phyloP scores from a whole-genome alignment of 1,284 basidiomycete species.

The Amylostereum chailletii region DNA sequence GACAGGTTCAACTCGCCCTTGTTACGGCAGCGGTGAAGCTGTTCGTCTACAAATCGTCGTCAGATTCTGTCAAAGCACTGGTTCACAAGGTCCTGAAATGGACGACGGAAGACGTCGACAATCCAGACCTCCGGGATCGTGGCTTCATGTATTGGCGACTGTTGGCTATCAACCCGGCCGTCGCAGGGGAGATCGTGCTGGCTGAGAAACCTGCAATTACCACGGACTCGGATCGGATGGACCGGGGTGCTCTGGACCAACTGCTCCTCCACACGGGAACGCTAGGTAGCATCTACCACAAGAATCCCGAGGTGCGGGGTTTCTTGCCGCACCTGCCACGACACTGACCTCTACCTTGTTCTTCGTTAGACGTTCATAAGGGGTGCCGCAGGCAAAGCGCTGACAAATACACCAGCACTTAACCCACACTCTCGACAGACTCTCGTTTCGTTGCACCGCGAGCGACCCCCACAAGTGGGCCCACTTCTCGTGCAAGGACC shows the following conservation, averaged over 20 bases:
- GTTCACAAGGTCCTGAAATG: slow-evolving; percentile 96
- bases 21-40: slow-evolving; percentile 95
- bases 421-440: slow-evolving; percentile 66
- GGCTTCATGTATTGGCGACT: slow-evolving; percentile 99
- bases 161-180: slow-evolving; percentile 86
- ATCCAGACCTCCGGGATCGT: slow-evolving; percentile 92
- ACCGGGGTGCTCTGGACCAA: slow-evolving; percentile 89
- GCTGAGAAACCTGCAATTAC: slow-evolving; percentile 93
- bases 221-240: slow-evolving; percentile 97
- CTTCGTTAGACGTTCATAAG: slow-evolving; percentile 70
- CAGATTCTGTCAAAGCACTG: slow-evolving; percentile 81
- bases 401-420: slow-evolving; percentile 70
- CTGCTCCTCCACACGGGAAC: slow-evolving; percentile 75
- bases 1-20: slow-evolving; percentile 89
- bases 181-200: slow-evolving; percentile 88
- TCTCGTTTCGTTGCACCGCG: slow-evolving; percentile 52
- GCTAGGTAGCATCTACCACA: slow-evolving; percentile 82
- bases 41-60: slow-evolving; percentile 86
- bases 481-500: slow-evolving; percentile 50
- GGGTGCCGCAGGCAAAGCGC: slow-evolving; percentile 63
- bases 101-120: slow-evolving; percentile 96
- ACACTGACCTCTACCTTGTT: slow-evolving; percentile 2
- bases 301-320: slow-evolving; percentile 72
- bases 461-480: slow-evolving; percentile 35
- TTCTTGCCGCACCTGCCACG: slow-evolving; percentile 3